Percentiles rank a stretch among this genome's conserved stretches.
Evolutionary conservation across 2,329 filamentous ascomycete genomes (phyloP).

Genomic region (Amylocarpus encephaloides): DNA sequence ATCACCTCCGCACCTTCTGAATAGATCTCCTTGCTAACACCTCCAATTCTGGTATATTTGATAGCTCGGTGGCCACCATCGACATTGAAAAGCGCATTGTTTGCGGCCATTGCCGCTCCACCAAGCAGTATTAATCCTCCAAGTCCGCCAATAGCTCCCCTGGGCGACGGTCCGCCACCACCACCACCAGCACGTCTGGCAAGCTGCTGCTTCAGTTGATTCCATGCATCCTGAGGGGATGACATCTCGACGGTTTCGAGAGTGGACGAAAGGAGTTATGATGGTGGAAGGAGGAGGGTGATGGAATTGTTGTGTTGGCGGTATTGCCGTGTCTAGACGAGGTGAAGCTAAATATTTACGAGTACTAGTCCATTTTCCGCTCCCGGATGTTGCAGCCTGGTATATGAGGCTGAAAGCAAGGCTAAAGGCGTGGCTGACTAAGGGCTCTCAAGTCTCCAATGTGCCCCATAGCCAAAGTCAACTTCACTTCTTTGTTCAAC

Average conservation of each 20-base stretch:
- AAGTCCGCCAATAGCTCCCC: constrained; percentile 47
- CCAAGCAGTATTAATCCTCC: constrained; percentile 47
- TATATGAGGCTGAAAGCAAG: background rate
- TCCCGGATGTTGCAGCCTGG: background rate
- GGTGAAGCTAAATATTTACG: constrained; percentile 15
- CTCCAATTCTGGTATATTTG: constrained; percentile 89
- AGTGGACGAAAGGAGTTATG: background rate
- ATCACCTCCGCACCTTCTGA: constrained; percentile 61
- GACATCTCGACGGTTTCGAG: constrained; percentile 24
- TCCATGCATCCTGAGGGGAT: constrained; percentile 59
- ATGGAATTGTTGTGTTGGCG: background rate
- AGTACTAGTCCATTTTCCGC: constrained; percentile 23
- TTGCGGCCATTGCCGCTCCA: constrained; percentile 47
- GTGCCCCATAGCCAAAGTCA: background rate
- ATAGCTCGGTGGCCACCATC: constrained; percentile 98
- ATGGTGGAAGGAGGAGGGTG: background rate
- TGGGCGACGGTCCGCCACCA: constrained; percentile 38
- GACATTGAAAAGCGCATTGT: constrained; percentile 66
- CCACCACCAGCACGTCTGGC: constrained; percentile 48
- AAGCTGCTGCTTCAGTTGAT: constrained; percentile 53
- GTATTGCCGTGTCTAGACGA: background rate
- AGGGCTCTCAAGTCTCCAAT: constrained; percentile 3
- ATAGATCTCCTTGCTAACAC: constrained; percentile 96
- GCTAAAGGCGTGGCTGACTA: background rate
- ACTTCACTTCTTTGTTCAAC: constrained; percentile 2